Conservation (phyloP, 2,329 filamentous ascomycete species). For the Ceratocystis ficicola region DNA sequence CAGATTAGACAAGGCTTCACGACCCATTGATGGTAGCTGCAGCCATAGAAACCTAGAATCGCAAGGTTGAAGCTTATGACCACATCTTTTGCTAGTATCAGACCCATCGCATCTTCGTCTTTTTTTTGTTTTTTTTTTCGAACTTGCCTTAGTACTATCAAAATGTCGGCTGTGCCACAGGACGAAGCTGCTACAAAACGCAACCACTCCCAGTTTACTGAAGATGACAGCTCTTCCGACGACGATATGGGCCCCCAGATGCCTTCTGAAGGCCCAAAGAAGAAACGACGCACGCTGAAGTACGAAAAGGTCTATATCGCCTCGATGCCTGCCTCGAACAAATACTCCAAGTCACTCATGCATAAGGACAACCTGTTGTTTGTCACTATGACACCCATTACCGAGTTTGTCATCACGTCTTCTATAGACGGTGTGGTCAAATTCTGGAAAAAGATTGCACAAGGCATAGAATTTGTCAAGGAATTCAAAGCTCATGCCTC, state of each 20-base stretch:
- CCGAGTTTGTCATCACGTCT: constrained; percentile 90
- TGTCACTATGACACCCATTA: constrained; percentile 74
- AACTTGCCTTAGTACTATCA: background rate
- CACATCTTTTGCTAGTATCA: background rate
- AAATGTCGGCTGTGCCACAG: constrained; percentile 14
- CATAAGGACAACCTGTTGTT: constrained; percentile 91
- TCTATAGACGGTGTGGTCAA: constrained; percentile 95
- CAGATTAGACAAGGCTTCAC: background rate
- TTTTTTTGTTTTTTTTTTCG: background rate
- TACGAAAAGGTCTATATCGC: constrained; percentile 93
- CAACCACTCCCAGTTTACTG: constrained; percentile 41
- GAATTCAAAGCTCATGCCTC: constrained; percentile 86
- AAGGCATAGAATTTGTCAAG: constrained; percentile 94
- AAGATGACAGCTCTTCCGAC: constrained; percentile 55
- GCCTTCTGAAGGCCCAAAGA: constrained; percentile 68
- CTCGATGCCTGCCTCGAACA: constrained; percentile 65
- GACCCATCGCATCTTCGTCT: background rate
- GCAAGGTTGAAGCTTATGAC: constrained; percentile 8
- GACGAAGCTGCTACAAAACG: constrained; percentile 31
- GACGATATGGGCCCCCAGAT: constrained; percentile 91
- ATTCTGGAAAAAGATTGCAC: constrained; percentile 94
- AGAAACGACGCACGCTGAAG: constrained; percentile 79
- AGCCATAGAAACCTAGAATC: constrained; percentile 13
- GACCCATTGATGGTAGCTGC: constrained; percentile 5
- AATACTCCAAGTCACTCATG: constrained; percentile 95